Evolutionary conservation across 2,329 filamentous ascomycete species (phyloP).

Genomic region (Xylariales sp.): DNA sequence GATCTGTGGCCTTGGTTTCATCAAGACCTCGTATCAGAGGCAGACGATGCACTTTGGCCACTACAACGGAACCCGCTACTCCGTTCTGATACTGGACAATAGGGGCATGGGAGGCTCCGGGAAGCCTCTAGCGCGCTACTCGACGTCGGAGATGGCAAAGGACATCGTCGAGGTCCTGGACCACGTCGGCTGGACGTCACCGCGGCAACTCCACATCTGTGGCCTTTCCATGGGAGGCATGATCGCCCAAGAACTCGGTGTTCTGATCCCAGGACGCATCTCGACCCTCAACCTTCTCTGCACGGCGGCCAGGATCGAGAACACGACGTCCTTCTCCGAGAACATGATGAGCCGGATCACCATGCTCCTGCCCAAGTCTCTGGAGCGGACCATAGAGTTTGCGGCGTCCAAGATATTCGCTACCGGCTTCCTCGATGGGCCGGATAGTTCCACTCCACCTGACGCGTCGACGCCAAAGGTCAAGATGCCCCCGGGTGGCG

Average conservation of each 20-base stretch:
- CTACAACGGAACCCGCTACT: slow-evolving; percentile 60
- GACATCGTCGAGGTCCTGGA: slow-evolving; percentile 66
- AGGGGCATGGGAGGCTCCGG: slow-evolving; percentile 77
- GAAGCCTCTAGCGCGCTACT: slow-evolving; percentile 73
- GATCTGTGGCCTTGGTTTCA: slow-evolving; percentile 74
- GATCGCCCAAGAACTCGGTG: slow-evolving; percentile 79
- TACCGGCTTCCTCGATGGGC: slow-evolving; percentile 53
- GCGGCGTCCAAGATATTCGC: slow-evolving; percentile 65
- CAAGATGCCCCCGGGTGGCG: slow-evolving; percentile 24
- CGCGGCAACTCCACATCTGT: slow-evolving; percentile 57
- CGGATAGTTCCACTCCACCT: slow-evolving; percentile 55
- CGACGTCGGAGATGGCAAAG: slow-evolving; percentile 77
- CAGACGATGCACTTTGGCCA: slow-evolving; percentile 82
- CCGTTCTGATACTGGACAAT: slow-evolving; percentile 76
- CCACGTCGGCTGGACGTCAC: slow-evolving; percentile 60
- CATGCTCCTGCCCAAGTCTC: slow-evolving; percentile 64
- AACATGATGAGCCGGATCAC: slow-evolving; percentile 55
- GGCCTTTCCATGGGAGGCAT: slow-evolving; percentile 87
- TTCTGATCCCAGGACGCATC: slow-evolving; percentile 47
- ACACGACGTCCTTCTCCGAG: slow-evolving; percentile 57
- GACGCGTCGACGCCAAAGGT: slow-evolving; percentile 33
- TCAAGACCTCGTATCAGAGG: slow-evolving; percentile 69
- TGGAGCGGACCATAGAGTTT: slow-evolving; percentile 61
- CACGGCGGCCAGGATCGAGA: slow-evolving; percentile 57
- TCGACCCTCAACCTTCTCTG: slow-evolving; percentile 55